A percentile compares a stretch with the other conserved stretches of the same genome.
Conservation (phyloP, 1,139 yeast genomes). For the Protomyces arabidopsidicola region DNA sequence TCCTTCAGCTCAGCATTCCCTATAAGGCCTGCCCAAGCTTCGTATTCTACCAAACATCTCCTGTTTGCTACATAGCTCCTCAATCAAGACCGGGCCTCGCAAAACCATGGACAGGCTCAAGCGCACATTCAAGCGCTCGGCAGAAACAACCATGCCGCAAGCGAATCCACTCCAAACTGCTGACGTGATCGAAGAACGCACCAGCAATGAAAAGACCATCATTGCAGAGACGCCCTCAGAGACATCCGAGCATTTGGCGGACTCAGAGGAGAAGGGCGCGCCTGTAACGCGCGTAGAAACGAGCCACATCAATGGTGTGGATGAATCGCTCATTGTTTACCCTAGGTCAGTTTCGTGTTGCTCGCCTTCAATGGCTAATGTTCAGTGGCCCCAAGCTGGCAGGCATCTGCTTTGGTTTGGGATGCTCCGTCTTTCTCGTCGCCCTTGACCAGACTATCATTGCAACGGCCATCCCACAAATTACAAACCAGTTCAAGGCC, state of each 20-base stretch:
- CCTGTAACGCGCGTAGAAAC: background rate
- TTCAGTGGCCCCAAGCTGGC: conserved; percentile 2
- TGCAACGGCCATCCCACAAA: conserved; percentile 45
- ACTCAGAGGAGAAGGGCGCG: background rate
- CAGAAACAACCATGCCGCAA: background rate
- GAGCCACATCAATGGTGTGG: background rate
- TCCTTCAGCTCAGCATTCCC: too few species aligned
- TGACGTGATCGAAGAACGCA: background rate
- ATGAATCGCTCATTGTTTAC: background rate
- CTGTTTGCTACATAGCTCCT: too few species aligned
- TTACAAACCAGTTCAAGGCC: conserved; percentile 7
- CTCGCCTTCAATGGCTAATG: too few species aligned
- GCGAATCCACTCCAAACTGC: background rate
- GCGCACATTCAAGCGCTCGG: background rate
- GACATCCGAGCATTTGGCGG: background rate
- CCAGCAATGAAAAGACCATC: background rate
- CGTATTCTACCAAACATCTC: too few species aligned
- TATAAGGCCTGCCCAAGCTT: too few species aligned
- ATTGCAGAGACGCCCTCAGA: background rate
- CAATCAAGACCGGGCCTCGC: too few species aligned
- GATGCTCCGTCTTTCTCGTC: conserved; percentile 51
- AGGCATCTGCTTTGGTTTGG: conserved; percentile 46
- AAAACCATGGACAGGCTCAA: background rate
- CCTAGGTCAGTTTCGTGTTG: background rate
- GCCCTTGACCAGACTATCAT: conserved; percentile 69